Evolutionary conservation across 257 asterid species (phyloP).

Genomic region (Knoxia roxburghii): DNA sequence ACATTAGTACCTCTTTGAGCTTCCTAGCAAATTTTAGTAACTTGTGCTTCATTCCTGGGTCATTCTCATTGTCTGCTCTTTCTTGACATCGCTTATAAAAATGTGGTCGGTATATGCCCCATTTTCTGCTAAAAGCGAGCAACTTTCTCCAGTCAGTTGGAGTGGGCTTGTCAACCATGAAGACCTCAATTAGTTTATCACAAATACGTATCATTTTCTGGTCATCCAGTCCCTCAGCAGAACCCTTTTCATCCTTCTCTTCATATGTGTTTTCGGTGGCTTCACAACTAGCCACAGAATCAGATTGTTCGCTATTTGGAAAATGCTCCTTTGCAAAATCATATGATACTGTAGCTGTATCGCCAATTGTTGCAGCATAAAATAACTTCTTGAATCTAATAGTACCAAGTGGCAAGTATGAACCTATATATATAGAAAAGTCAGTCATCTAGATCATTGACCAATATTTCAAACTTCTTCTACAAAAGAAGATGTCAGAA

Average conservation of each 20-base stretch:
- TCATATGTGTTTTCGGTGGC: slow-evolving; percentile 14
- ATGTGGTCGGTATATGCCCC: slow-evolving; percentile 72
- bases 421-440: slow-evolving; percentile 20
- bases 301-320: slow-evolving; percentile 19
- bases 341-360: slow-evolving; percentile 32
- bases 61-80: slow-evolving; percentile 58
- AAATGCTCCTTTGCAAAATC: slow-evolving; percentile 30
- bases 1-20: slow-evolving; percentile 66
- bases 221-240: slow-evolving; percentile 40
- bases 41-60: slow-evolving; percentile 73
- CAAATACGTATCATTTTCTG: slow-evolving; percentile 61
- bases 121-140: slow-evolving; percentile 75
- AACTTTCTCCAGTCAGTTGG: slow-evolving; percentile 89
- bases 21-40: slow-evolving; percentile 77
- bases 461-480: background rate
- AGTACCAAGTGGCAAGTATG: slow-evolving; percentile 20
- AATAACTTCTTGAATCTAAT: slow-evolving; percentile 22
- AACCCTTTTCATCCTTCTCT: slow-evolving; percentile 23
- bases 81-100: slow-evolving; percentile 71
- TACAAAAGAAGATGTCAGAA: background rate
- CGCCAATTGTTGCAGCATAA: slow-evolving; percentile 33
- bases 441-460: background rate
- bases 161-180: slow-evolving; percentile 82
- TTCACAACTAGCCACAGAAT: slow-evolving; percentile 22
- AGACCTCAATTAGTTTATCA: slow-evolving; percentile 74